Evolutionary conservation across 352 stramenopile genomes (phyloP).

Genomic region (Globisporangium paroecandrum): DNA sequence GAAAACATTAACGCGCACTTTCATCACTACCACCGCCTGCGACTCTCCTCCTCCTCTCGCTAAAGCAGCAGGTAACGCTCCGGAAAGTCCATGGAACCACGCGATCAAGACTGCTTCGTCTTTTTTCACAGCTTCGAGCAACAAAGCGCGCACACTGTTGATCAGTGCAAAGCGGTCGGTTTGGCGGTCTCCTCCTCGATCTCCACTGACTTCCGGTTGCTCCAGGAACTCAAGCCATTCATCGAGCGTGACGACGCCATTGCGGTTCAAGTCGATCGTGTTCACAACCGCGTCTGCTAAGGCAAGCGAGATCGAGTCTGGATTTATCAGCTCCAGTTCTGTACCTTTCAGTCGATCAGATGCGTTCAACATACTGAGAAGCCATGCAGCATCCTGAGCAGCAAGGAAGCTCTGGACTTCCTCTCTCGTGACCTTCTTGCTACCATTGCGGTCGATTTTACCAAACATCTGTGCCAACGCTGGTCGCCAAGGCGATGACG

Average conservation of each 20-base stretch:
- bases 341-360: neutral
- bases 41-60: neutral
- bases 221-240: slow-evolving; percentile 47
- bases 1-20: slow-evolving; percentile 56
- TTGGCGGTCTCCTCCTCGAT: neutral
- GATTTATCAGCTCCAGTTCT: slow-evolving; percentile 2
- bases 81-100: slow-evolving; percentile 53
- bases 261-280: slow-evolving; percentile 48
- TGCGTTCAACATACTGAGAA: neutral
- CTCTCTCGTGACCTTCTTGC: slow-evolving; percentile 47
- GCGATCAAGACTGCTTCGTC: slow-evolving; percentile 25
- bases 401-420: slow-evolving; percentile 50
- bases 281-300: slow-evolving; percentile 34
- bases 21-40: slow-evolving; percentile 29
- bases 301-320: slow-evolving; percentile 6
- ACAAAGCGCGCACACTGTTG: slow-evolving; percentile 22
- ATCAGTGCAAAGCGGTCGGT: slow-evolving; percentile 18
- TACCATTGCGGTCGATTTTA: slow-evolving; percentile 46
- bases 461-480: slow-evolving; percentile 38
- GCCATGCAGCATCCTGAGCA: slow-evolving; percentile 13
- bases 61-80: slow-evolving; percentile 20
- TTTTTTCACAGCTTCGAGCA: slow-evolving; percentile 12
- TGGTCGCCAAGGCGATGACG: neutral
- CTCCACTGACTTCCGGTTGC: slow-evolving; percentile 1
- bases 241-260: slow-evolving; percentile 50